phyloP scores from a whole-genome alignment of 495 filamentous ascomycete species.

The Xylaria scruposa region DNA sequence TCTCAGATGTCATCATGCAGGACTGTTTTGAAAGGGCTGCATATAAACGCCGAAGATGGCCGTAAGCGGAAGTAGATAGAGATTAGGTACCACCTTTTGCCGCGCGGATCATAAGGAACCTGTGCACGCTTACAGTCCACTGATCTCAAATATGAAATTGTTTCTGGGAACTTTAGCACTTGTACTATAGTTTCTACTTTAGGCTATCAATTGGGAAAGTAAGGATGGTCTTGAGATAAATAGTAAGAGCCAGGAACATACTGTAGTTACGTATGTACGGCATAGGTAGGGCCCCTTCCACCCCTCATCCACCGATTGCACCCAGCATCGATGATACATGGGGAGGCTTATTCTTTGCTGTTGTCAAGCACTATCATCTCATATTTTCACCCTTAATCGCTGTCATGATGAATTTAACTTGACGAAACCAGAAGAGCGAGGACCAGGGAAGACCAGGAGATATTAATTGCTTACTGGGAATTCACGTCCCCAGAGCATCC shows the following conservation, averaged over 20 bases:
- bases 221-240: background rate
- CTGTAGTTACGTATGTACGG: no score
- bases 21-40: background rate
- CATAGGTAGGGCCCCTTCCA: background rate
- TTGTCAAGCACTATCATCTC: background rate
- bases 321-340: background rate
- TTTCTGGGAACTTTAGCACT: background rate
- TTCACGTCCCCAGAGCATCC: background rate
- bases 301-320: background rate
- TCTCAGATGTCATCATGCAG: background rate
- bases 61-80: background rate
- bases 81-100: slow-evolving; percentile 1
- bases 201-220: background rate
- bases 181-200: background rate
- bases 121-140: background rate
- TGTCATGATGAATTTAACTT: background rate
- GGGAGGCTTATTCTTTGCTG: background rate
- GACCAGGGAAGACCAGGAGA: background rate
- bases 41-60: background rate
- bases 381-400: background rate
- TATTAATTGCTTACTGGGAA: slow-evolving; percentile 5
- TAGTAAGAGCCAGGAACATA: background rate
- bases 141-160: background rate
- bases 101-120: background rate
- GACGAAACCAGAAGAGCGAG: background rate